phyloP scores from a whole-genome alignment of 2,329 filamentous ascomycete genomes.

The Erysiphe pulchra region DNA sequence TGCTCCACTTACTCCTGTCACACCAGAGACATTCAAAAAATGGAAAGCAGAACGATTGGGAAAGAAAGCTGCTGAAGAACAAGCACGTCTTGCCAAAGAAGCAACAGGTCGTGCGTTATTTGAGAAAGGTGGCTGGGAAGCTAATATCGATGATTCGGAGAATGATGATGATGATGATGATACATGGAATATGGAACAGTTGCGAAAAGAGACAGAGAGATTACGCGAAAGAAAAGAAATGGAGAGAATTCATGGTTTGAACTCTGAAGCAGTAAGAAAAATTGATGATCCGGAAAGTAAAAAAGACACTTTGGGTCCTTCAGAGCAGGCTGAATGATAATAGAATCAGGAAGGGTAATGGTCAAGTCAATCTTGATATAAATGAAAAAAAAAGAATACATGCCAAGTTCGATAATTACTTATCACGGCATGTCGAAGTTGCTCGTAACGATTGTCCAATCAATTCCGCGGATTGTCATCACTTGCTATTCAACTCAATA shows the following conservation, averaged over 20 bases:
- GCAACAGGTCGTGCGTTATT: constrained; percentile 87
- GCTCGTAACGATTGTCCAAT: too few relatives aligned
- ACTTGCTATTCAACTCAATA: too few relatives aligned
- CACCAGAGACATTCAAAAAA: constrained; percentile 71
- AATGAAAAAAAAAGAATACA: too few relatives aligned
- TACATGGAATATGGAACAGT: constrained; percentile 55
- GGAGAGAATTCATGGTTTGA: constrained; percentile 24
- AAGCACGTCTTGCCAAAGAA: constrained; percentile 77
- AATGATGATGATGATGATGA: constrained; percentile 17
- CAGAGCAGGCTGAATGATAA: too few relatives aligned
- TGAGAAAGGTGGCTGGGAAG: constrained; percentile 81
- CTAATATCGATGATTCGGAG: constrained; percentile 25
- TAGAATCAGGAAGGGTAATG: too few relatives aligned
- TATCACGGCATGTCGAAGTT: too few relatives aligned
- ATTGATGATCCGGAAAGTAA: too few relatives aligned
- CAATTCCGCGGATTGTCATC: too few relatives aligned
- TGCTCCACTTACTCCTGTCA: constrained; percentile 79
- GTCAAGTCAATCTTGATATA: too few relatives aligned
- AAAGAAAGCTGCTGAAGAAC: constrained; percentile 88
- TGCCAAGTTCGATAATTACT: too few relatives aligned
- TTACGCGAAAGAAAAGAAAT: constrained; percentile 52
- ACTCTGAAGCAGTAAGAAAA: neutral
- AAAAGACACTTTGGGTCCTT: too few relatives aligned
- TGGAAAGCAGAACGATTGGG: constrained; percentile 90
- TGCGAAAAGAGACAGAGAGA: constrained; percentile 66